These are phyloP conservation scores for Cystobasidiaceae sp. DNA, from an alignment of 1,284 basidiomycete species.

Conservation along the genomic window DNA sequence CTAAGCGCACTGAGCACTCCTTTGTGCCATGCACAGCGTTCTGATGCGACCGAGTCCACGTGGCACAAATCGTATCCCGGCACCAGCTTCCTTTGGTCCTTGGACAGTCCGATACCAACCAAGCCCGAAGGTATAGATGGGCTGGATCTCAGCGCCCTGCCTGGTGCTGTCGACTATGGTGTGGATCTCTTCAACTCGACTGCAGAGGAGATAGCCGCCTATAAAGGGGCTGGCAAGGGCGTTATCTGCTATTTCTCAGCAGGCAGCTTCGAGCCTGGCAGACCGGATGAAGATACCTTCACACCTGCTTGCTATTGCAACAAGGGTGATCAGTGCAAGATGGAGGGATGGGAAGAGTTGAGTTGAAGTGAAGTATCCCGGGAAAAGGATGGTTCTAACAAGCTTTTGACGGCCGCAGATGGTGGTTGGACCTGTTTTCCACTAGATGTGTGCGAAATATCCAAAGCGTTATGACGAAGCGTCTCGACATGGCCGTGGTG, in stretches of 20 bases:
- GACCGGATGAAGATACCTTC: slow-evolving; percentile 35
- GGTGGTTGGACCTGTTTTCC: slow-evolving; percentile 41
- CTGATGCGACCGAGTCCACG: too few species aligned
- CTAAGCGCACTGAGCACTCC: too few species aligned
- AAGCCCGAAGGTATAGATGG: background rate
- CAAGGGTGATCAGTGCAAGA: slow-evolving; percentile 31
- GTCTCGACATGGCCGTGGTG: slow-evolving; percentile 32
- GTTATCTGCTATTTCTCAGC: slow-evolving; percentile 47
- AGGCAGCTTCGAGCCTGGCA: slow-evolving; percentile 42
- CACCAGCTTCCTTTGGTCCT: background rate
- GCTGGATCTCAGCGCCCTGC: background rate
- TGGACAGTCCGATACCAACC: background rate
- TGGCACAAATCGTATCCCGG: slow-evolving; percentile 21
- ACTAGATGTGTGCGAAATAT: slow-evolving; percentile 37
- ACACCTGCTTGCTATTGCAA: slow-evolving; percentile 40
- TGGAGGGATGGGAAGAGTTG: slow-evolving; percentile 42
- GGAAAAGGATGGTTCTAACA: background rate
- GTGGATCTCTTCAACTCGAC: slow-evolving; percentile 27
- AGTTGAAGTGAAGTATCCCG: too few species aligned
- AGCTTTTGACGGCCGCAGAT: background rate
- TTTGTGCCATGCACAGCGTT: too few species aligned
- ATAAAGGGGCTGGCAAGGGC: slow-evolving; percentile 40
- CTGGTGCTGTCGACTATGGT: background rate
- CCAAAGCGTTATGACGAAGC: slow-evolving; percentile 34
- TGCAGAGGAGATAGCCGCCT: background rate